These are phyloP conservation scores for Salix udensis DNA, from an alignment of 345 rosid species.

Conservation along the genomic window DNA sequence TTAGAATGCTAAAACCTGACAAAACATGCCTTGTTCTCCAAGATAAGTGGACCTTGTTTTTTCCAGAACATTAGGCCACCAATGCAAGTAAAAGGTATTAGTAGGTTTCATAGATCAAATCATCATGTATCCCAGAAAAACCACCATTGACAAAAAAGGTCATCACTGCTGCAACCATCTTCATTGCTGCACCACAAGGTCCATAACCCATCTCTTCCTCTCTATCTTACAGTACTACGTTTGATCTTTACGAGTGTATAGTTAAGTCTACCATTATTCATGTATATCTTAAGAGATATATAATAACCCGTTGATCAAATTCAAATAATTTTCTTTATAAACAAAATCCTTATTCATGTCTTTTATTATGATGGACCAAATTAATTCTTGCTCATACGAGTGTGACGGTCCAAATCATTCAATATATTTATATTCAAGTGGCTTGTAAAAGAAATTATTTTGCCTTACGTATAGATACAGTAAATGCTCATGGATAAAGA, in stretches of 20 bases:
- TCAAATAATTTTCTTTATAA: no score
- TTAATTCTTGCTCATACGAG: no score
- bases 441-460: no score
- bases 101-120: slow-evolving; percentile 73
- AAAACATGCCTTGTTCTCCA: slow-evolving; percentile 51
- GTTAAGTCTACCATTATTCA: background rate
- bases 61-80: slow-evolving; percentile 39
- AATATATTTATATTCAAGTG: no score
- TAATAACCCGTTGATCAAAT: no score
- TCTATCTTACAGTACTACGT: background rate
- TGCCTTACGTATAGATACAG: background rate
- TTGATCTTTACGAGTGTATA: background rate
- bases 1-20: background rate
- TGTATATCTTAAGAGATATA: no score
- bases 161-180: slow-evolving; percentile 25
- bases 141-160: slow-evolving; percentile 31
- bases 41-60: slow-evolving; percentile 46
- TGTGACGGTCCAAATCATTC: no score
- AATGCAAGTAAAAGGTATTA: slow-evolving; percentile 34
- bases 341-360: no score
- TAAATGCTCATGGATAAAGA: background rate
- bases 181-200: slow-evolving; percentile 1
- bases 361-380: no score
- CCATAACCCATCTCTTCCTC: slow-evolving; percentile 1
- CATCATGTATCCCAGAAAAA: slow-evolving; percentile 49